Percentiles rank a stretch among this genome's conserved stretches.
These are phyloP conservation scores for Leucocoprinus leucothites DNA, from an alignment of 768 basidiomycete species.

Conservation along the genomic window DNA sequence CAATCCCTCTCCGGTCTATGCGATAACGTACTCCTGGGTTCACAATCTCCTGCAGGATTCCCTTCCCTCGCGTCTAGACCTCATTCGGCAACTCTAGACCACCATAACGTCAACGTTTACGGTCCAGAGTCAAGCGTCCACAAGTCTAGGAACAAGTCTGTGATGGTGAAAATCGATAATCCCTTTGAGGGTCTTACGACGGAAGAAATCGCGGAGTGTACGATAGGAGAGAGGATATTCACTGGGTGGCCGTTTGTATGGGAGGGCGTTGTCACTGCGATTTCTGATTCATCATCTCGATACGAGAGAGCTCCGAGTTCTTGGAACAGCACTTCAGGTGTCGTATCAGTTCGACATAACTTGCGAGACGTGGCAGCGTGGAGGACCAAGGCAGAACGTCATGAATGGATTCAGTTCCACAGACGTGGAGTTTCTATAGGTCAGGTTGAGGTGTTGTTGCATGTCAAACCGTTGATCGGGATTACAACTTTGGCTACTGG, in stretches of 20 bases:
- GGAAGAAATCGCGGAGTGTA: slow-evolving; percentile 68
- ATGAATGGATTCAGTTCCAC: too few relatives aligned
- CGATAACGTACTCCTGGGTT: slow-evolving; percentile 87
- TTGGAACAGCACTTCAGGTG: too few relatives aligned
- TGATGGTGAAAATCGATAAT: slow-evolving; percentile 84
- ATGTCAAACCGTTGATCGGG: too few relatives aligned
- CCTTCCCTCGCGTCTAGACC: slow-evolving; percentile 91
- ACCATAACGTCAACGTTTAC: slow-evolving; percentile 92
- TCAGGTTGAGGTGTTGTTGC: too few relatives aligned
- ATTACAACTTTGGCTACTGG: too few relatives aligned
- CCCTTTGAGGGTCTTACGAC: slow-evolving; percentile 63
- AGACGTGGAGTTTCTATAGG: too few relatives aligned
- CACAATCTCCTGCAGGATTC: slow-evolving; percentile 89
- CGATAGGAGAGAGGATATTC: slow-evolving; percentile 77
- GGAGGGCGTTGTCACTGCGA: slow-evolving; percentile 25
- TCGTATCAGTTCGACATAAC: too few relatives aligned
- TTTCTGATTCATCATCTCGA: too few relatives aligned
- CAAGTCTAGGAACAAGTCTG: slow-evolving; percentile 67
- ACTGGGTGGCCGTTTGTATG: slow-evolving; percentile 94
- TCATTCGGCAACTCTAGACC: slow-evolving; percentile 68
- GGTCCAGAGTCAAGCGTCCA: slow-evolving; percentile 67
- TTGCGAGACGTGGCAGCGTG: too few relatives aligned
- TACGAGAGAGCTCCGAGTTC: too few relatives aligned
- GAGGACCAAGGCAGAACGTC: too few relatives aligned
- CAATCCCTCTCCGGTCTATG: slow-evolving; percentile 84